A percentile compares a stretch with the other conserved stretches of the same genome.
These are phyloP conservation scores for Plasmodium relictum DNA, from an alignment of 169 alveolate species.

Conservation along the genomic window DNA sequence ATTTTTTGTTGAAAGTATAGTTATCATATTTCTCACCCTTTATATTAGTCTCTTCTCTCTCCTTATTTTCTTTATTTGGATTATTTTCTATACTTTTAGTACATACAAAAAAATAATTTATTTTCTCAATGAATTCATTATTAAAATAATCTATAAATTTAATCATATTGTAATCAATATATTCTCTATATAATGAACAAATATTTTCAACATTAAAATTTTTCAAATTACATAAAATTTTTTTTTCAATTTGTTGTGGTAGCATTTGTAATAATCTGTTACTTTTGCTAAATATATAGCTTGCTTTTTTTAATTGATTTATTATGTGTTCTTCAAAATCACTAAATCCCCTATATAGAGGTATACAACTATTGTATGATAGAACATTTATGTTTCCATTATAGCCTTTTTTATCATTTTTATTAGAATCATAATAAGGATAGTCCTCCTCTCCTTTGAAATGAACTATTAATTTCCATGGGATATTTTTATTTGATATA, in stretches of 20 bases:
- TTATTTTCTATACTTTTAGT: neutral
- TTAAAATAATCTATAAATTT: slow-evolving; percentile 47
- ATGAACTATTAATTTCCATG: slow-evolving; percentile 44
- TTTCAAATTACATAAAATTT: slow-evolving; percentile 32
- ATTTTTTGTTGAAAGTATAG: too few species aligned
- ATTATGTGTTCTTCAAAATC: slow-evolving; percentile 54
- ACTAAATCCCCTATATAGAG: slow-evolving; percentile 50
- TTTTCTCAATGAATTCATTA: neutral
- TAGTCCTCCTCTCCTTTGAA: slow-evolving; percentile 62
- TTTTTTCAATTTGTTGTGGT: slow-evolving; percentile 42
- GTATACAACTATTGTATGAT: slow-evolving; percentile 54
- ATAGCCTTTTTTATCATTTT: slow-evolving; percentile 2
- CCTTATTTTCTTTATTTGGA: neutral
- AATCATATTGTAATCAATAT: slow-evolving; percentile 56
- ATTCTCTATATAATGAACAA: slow-evolving; percentile 54
- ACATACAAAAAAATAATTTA: neutral
- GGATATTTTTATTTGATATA: slow-evolving; percentile 60
- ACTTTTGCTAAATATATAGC: slow-evolving; percentile 31
- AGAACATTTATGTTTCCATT: slow-evolving; percentile 29
- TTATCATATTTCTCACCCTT: neutral
- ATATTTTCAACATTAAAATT: slow-evolving; percentile 40
- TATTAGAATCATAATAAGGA: slow-evolving; percentile 3
- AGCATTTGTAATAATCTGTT: slow-evolving; percentile 44
- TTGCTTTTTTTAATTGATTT: slow-evolving; percentile 50
- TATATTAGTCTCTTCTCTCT: neutral